Percentiles rank a stretch among this genome's conserved stretches.
Evolutionary conservation across 83 land plant species (phyloP).

Genomic region (Picea abies): DNA sequence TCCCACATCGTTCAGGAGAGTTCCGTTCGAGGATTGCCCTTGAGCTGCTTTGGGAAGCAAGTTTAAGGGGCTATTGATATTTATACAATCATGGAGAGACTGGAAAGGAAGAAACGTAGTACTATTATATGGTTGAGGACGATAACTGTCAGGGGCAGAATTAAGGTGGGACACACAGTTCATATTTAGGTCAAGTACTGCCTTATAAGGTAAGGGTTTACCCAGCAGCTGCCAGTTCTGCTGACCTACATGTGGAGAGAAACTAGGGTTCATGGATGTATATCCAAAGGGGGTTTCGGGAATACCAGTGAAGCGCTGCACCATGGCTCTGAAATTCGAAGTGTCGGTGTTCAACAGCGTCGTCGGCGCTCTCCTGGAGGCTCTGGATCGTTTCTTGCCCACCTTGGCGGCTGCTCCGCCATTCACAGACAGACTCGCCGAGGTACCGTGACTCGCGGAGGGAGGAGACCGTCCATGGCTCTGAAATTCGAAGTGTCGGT

Average conservation of each 20-base stretch:
- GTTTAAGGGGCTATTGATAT: not conserved
- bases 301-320: constrained; percentile 74
- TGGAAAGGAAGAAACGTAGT: not conserved
- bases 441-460: not conserved
- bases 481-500: constrained; percentile 70
- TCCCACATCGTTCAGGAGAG: not conserved
- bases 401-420: constrained; percentile 30
- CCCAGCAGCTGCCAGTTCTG: too few species aligned
- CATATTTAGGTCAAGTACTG: not conserved
- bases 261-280: too few species aligned
- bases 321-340: constrained; percentile 73
- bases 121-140: not conserved
- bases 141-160: not conserved
- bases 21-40: not conserved
- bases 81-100: not conserved
- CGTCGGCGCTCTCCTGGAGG: constrained; percentile 61
- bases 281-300: constrained; percentile 29
- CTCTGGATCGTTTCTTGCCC: constrained; percentile 51
- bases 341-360: constrained; percentile 70
- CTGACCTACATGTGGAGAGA: too few species aligned
- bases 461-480: too few species aligned
- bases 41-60: not conserved
- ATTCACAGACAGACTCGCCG: not conserved
- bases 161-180: too few species aligned
- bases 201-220: not conserved